Conservation (phyloP, 2,329 filamentous ascomycete genomes). For the Colletotrichum simmondsii region DNA sequence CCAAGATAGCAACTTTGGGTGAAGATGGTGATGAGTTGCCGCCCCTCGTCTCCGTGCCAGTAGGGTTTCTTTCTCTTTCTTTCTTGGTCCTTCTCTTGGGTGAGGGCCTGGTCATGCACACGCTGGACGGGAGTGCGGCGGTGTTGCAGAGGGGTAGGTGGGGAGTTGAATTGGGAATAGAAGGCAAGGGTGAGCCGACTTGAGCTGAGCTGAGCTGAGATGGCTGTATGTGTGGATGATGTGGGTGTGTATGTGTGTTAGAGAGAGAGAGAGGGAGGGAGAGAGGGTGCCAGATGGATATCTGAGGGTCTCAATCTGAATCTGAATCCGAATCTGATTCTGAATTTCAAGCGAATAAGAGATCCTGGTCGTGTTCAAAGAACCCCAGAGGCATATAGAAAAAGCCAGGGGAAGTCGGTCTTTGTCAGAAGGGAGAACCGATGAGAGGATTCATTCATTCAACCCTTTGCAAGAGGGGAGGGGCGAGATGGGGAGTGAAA, state of each 20-base stretch:
- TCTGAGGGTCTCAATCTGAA: background rate
- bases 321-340: background rate
- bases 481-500: conserved; percentile 26
- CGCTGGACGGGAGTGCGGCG: background rate
- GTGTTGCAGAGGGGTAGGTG: background rate
- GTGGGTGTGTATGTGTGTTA: background rate
- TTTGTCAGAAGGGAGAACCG: conserved; percentile 19
- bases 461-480: conserved; percentile 13
- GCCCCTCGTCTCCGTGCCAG: background rate
- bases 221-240: background rate
- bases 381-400: background rate
- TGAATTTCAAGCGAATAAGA: background rate
- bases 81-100: background rate
- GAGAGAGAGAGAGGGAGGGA: no score
- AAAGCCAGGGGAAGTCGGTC: conserved; percentile 21
- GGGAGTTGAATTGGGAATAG: background rate
- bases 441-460: conserved; percentile 20
- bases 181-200: background rate
- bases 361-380: conserved; percentile 11
- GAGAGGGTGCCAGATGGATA: conserved; percentile 4
- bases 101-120: background rate
- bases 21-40: background rate
- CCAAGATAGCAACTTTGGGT: background rate
- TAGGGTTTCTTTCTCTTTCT: background rate
- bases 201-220: background rate